Percentiles rank a stretch among this genome's conserved stretches.
These are phyloP conservation scores for Tuber brumale DNA, from an alignment of 495 filamentous ascomycete species.

Conservation along the genomic window DNA sequence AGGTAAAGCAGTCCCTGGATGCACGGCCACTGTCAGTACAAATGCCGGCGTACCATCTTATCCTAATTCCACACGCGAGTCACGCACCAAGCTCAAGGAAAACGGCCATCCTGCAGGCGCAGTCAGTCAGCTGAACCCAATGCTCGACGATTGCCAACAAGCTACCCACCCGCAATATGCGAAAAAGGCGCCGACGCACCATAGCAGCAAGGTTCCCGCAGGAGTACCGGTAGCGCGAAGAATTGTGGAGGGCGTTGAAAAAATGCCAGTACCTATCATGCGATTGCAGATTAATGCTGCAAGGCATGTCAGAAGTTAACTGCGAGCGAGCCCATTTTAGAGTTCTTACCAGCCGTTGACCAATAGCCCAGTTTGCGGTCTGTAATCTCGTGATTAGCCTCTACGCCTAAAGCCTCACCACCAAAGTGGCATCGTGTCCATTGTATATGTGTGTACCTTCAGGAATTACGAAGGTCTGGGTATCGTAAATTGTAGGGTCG, in stretches of 20 bases:
- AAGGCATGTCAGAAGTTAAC: neutral
- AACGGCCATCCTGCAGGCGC: conserved; percentile 16
- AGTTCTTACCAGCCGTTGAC: conserved; percentile 22
- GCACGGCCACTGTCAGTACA: neutral
- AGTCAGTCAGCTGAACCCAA: neutral
- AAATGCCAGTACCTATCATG: conserved; percentile 55
- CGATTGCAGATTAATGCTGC: conserved; percentile 50
- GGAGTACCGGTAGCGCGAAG: conserved; percentile 46
- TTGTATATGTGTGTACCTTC: conserved; percentile 8
- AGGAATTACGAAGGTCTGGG: conserved; percentile 21
- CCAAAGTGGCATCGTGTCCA: neutral
- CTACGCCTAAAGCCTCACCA: neutral
- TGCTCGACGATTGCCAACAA: neutral
- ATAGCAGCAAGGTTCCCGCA: conserved; percentile 52
- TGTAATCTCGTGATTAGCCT: neutral
- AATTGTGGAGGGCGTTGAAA: conserved; percentile 44
- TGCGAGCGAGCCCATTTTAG: neutral
- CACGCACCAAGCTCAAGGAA: conserved; percentile 24
- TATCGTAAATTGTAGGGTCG: conserved; percentile 22
- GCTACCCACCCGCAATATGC: conserved; percentile 23
- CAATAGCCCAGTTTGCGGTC: conserved; percentile 22
- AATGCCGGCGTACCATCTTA: neutral
- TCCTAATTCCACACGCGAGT: neutral
- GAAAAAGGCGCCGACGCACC: conserved; percentile 45
- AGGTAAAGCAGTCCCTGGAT: conserved; percentile 40